A percentile compares a stretch with the other conserved stretches of the same genome.
These are phyloP conservation scores for Allodekkera sacchari DNA, from an alignment of 805 yeast genomes.

Conservation along the genomic window DNA sequence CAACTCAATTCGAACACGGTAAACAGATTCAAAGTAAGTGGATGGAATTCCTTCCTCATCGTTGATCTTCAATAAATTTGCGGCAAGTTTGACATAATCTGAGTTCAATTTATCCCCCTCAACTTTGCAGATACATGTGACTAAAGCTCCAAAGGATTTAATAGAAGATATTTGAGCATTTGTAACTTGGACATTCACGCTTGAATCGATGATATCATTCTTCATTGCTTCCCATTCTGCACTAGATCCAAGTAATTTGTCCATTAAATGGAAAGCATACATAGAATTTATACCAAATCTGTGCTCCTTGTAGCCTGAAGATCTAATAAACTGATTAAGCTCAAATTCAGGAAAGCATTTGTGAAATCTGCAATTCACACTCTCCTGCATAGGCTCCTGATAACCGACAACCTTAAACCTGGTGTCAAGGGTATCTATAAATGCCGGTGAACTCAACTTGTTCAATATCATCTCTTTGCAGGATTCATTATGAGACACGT, in stretches of 20 bases:
- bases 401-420: conserved; percentile 26
- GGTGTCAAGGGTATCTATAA: conserved; percentile 30
- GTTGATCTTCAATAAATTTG: conserved; percentile 43
- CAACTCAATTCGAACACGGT: conserved; percentile 57
- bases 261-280: conserved; percentile 58
- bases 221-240: conserved; percentile 41
- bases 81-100: conserved; percentile 28
- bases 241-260: conserved; percentile 40
- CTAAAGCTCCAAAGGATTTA: conserved; percentile 69
- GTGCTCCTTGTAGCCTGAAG: conserved; percentile 36
- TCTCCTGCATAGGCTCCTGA: conserved; percentile 15
- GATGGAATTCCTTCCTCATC: conserved; percentile 43
- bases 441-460: conserved; percentile 13
- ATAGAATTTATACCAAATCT: conserved; percentile 44
- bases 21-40: conserved; percentile 39
- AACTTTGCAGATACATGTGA: conserved; percentile 55
- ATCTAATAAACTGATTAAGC: conserved; percentile 43
- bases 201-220: conserved; percentile 44
- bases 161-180: conserved; percentile 63
- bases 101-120: conserved; percentile 19
- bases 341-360: conserved; percentile 33
- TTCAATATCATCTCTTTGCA: conserved; percentile 31
- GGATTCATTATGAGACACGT: conserved; percentile 40
- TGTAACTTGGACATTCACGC: conserved; percentile 54
- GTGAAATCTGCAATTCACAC: conserved; percentile 37